Conservation (phyloP, 129 eudicot species). For the Calendula officinalis region DNA sequence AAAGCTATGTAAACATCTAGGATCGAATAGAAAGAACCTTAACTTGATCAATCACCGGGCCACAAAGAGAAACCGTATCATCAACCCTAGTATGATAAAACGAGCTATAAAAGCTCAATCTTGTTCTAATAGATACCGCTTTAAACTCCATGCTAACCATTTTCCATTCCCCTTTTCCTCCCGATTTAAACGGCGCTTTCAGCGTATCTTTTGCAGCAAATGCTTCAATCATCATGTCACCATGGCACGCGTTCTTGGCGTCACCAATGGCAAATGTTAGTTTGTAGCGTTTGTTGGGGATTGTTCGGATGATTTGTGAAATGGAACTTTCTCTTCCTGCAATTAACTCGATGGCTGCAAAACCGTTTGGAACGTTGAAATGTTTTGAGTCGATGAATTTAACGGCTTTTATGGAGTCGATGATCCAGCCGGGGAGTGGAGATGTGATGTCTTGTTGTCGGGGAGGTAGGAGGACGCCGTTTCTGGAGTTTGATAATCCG, state of each 20-base stretch:
- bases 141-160: slow-evolving; percentile 51
- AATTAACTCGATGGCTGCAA: slow-evolving; percentile 53
- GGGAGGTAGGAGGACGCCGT: slow-evolving; percentile 62
- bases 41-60: slow-evolving; percentile 87
- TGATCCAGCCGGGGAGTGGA: slow-evolving; percentile 56
- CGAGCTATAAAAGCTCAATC: slow-evolving; percentile 77
- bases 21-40: slow-evolving; percentile 26
- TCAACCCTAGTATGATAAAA: slow-evolving; percentile 59
- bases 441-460: slow-evolving; percentile 47
- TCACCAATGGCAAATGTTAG: slow-evolving; percentile 54
- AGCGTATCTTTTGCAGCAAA: slow-evolving; percentile 49
- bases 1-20: slow-evolving; percentile 6
- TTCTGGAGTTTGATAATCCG: slow-evolving; percentile 42
- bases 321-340: slow-evolving; percentile 66
- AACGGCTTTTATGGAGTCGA: slow-evolving; percentile 63
- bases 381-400: slow-evolving; percentile 54
- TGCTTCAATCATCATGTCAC: slow-evolving; percentile 66
- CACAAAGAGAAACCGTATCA: slow-evolving; percentile 73
- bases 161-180: slow-evolving; percentile 56
- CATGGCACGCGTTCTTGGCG: slow-evolving; percentile 54
- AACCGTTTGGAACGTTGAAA: slow-evolving; percentile 50
- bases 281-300: slow-evolving; percentile 38
- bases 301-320: slow-evolving; percentile 49
- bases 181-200: slow-evolving; percentile 64
- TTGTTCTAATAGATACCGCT: slow-evolving; percentile 51